A percentile compares a stretch with the other conserved stretches of the same genome.
Conservation (phyloP, 2,329 filamentous ascomycete genomes). For the Cladophialophora carrionii region DNA sequence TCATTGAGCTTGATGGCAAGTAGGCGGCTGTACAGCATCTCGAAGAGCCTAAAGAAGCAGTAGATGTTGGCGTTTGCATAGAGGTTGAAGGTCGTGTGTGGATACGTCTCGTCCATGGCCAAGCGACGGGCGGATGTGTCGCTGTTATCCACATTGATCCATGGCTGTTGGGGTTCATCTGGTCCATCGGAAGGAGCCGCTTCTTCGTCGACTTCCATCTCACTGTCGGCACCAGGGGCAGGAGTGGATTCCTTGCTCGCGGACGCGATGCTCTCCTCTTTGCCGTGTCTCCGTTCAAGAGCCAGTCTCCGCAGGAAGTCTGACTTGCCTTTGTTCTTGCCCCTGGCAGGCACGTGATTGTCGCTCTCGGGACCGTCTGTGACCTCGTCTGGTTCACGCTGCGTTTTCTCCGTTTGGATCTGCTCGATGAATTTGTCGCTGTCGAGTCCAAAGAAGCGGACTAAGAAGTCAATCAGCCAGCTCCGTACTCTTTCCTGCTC, state of each 20-base stretch:
- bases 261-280: constrained; percentile 76
- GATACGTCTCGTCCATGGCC: constrained; percentile 77
- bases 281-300: constrained; percentile 77
- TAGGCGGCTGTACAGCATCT: constrained; percentile 84
- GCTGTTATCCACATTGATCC: constrained; percentile 59
- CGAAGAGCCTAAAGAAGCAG: constrained; percentile 92
- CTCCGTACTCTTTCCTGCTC: constrained; percentile 75
- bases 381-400: constrained; percentile 76
- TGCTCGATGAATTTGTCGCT: constrained; percentile 67
- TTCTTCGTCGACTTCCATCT: constrained; percentile 66
- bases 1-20: constrained; percentile 81
- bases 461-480: constrained; percentile 76
- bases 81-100: constrained; percentile 80
- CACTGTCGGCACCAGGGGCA: constrained; percentile 28
- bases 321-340: constrained; percentile 75
- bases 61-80: constrained; percentile 91
- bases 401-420: constrained; percentile 62
- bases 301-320: constrained; percentile 81
- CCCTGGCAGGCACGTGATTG: constrained; percentile 69
- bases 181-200: constrained; percentile 60
- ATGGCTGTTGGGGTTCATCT: constrained; percentile 45
- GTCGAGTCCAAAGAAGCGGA: constrained; percentile 74
- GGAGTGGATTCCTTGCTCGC: constrained; percentile 88
- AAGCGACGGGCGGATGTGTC: constrained; percentile 63
- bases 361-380: constrained; percentile 66